Evolutionary conservation across 768 basidiomycete genomes (phyloP).

Genomic region (Auriscalpium microsporum): DNA sequence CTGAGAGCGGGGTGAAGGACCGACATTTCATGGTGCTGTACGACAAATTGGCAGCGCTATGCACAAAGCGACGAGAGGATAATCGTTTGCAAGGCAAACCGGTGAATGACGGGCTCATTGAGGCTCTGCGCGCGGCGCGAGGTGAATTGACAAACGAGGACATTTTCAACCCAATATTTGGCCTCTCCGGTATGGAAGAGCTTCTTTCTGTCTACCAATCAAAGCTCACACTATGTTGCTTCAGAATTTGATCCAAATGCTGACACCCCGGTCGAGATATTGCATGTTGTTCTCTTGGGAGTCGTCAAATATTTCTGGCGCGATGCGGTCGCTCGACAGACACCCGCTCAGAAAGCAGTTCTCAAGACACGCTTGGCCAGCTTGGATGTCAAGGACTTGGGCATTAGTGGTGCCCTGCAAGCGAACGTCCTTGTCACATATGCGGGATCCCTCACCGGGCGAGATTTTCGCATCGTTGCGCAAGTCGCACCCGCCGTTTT

Average conservation of each 20-base stretch:
- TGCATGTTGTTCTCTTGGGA: constrained; percentile 36
- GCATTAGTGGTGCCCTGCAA: constrained; percentile 20
- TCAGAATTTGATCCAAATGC: constrained; percentile 34
- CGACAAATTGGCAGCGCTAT: too few species aligned
- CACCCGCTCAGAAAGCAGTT: constrained; percentile 19
- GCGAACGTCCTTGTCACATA: constrained; percentile 30
- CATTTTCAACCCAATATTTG: too few species aligned
- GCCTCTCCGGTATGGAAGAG: too few species aligned
- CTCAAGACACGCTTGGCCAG: constrained; percentile 22
- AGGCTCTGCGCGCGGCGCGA: too few species aligned
- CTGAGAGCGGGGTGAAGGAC: too few species aligned
- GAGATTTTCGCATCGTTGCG: constrained; percentile 21
- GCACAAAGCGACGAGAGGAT: too few species aligned
- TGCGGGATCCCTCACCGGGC: constrained; percentile 29
- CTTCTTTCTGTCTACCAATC: too few species aligned
- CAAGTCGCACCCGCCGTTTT: constrained; percentile 32
- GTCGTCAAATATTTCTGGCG: constrained; percentile 44
- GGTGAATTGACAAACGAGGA: too few species aligned
- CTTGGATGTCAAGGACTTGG: constrained; percentile 27
- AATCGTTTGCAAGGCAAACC: too few species aligned
- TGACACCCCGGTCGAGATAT: constrained; percentile 38
- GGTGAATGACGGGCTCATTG: too few species aligned
- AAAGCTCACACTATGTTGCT: too few species aligned
- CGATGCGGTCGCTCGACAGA: constrained; percentile 21
- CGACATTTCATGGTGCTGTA: too few species aligned